These are phyloP conservation scores for Musa balbisiana DNA, from an alignment of 202 grass and related monocot genomes.

Conservation along the genomic window DNA sequence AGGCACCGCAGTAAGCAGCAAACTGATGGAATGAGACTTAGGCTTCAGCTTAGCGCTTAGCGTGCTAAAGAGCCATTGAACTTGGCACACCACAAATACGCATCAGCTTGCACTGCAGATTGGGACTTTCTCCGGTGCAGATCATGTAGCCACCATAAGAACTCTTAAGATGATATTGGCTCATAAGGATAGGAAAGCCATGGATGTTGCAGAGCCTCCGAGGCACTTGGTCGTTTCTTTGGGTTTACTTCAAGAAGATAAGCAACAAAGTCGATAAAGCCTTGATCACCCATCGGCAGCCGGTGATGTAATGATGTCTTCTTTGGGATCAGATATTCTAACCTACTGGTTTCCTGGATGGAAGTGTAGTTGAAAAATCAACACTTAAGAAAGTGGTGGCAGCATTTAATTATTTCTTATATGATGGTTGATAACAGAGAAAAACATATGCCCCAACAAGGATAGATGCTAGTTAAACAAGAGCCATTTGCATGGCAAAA, in stretches of 20 bases:
- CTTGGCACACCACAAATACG: neutral
- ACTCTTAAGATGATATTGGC: slow-evolving; percentile 17
- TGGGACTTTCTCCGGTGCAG: neutral
- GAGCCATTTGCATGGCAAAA: too few species aligned
- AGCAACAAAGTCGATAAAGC: slow-evolving; percentile 20
- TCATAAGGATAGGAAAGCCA: slow-evolving; percentile 27
- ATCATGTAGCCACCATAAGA: neutral
- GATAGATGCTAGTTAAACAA: too few species aligned
- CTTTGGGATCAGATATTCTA: slow-evolving; percentile 24
- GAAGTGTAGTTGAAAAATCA: neutral
- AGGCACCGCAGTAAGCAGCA: neutral
- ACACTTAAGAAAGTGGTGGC: neutral
- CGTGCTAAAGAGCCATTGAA: neutral
- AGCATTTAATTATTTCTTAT: neutral
- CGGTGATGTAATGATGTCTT: slow-evolving; percentile 14
- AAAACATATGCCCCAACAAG: too few species aligned
- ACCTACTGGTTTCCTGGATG: slow-evolving; percentile 19
- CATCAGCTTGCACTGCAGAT: neutral
- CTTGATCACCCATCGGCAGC: slow-evolving; percentile 15
- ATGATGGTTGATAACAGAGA: too few species aligned
- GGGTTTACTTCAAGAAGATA: slow-evolving; percentile 21
- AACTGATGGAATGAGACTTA: neutral
- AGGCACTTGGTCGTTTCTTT: slow-evolving; percentile 20
- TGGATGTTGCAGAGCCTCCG: slow-evolving; percentile 21
- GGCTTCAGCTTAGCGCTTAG: neutral